Percentiles rank a stretch among this genome's conserved stretches.
Conservation (phyloP, 495 filamentous ascomycete species). For the Cercophora sp. region DNA sequence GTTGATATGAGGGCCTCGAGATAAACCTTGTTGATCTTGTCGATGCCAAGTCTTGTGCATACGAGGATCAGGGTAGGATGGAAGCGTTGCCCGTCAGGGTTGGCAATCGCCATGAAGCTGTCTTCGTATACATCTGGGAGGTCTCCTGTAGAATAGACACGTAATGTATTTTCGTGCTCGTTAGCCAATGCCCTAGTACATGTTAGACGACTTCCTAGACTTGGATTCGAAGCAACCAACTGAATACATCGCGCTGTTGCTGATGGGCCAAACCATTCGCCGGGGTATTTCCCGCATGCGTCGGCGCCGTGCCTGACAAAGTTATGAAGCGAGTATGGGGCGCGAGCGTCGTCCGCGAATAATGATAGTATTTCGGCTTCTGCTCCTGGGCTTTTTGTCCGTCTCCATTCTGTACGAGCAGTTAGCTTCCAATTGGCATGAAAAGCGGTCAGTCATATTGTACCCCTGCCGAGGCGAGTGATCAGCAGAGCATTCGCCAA, state of each 20-base stretch:
- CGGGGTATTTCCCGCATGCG: conserved; percentile 89
- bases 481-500: conserved; percentile 78
- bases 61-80: conserved; percentile 84
- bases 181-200: conserved; percentile 64
- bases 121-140: conserved; percentile 91
- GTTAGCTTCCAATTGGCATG: not conserved
- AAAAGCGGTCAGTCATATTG: conserved; percentile 15
- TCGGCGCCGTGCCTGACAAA: conserved; percentile 87
- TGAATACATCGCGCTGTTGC: conserved; percentile 94
- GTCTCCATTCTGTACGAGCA: conserved; percentile 67
- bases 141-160: conserved; percentile 86
- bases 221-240: conserved; percentile 60
- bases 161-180: conserved; percentile 54
- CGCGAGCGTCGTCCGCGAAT: conserved; percentile 82
- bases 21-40: conserved; percentile 88
- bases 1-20: conserved; percentile 80
- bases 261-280: conserved; percentile 99
- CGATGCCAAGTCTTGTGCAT: conserved; percentile 84
- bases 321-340: conserved; percentile 91
- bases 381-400: conserved; percentile 51
- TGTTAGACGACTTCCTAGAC: too few relatives aligned
- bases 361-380: conserved; percentile 73
- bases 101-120: conserved; percentile 71
- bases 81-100: conserved; percentile 58
- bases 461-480: conserved; percentile 76